Base-by-base conservation (phyloP, 352 stramenopile genomes). In the Phytophthora sansomeana region DNA sequence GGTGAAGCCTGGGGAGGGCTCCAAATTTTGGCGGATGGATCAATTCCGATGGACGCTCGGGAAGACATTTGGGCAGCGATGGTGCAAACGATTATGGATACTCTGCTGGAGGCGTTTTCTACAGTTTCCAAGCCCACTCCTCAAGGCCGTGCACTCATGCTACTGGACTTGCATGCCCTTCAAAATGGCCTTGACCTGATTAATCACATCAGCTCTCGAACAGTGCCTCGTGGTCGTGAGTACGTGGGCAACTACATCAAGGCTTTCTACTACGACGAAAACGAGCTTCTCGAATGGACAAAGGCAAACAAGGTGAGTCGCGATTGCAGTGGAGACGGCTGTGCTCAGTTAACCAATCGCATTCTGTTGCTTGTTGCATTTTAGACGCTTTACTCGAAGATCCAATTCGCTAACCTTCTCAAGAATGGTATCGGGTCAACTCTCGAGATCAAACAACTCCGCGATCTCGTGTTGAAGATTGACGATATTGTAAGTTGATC, bases 91-190 rank as follows among this genome's bases (percentile, higher is more conserved):
- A 84, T 92, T n/a, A 90, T 98, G 75, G 87, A 97, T 67, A 78
- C 90, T 28, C 73, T 99, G 24, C 64, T 99, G 11, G 87, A 96
- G 29, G 95, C 91, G 1, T 98, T 98, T 64, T 87, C 92, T 0
- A 83, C 81, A n/a, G 80, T 98, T 11, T 16, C 76, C 21, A 91
- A 85, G 57, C 98, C 96, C 68, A 98, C 92, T 5, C 96, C 92
- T 3, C 97, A 99, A 76, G 97, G 97, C 3, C 83, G 97, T 46
- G 93, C 97, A 5, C 81, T 98, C 24, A 99, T 99, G 97, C 96
- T 91, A 44, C 97, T 99, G 83, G 97, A 99, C 66, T 72, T 99
- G 49, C 83, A 96, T 36, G 89, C 94, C 19, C 77, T 99, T 6
- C 76, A 95, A 80, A 85, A 90, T 47, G 89, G 88, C 3, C 58